Base-by-base conservation (phyloP, 2,329 filamentous ascomycete genomes). In the Monosporascus sp. region DNA sequence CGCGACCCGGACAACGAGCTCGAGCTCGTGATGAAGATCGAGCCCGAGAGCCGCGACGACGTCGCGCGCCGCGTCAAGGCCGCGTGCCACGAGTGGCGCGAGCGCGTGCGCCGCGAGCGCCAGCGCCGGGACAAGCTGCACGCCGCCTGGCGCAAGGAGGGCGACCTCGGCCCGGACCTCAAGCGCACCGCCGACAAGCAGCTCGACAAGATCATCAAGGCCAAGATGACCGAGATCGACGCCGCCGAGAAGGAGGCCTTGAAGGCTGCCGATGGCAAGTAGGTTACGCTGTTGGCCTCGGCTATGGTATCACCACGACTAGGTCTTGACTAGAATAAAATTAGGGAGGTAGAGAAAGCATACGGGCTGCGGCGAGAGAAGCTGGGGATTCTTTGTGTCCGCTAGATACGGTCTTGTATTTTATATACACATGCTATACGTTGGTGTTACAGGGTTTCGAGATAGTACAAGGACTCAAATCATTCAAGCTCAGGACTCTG, bases 1-100 rank as follows among this genome's bases (percentile, higher is more conserved):
- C 72, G 72, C 20, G 75, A 74, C 64, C 72, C 77, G 46, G 81
- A 84, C 66, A 83, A 83, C 68, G 79, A 81, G 67, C 76, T 84
- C 22, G 81, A 84, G 72, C 75, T 84, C 53, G 62, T 79, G 27
- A 72, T 84, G 56, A 75, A 74, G 62, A 69, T 83, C 52, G 80
- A 83, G 73, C 69, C 73, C 31, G 79, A 81, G 70, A 69, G 69
- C 58, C 73, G 69, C 52, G 80, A 81, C 27, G 79, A 78, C 52
- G 64, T 78, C 38, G 64, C 66, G 48, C 66, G 66, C 54, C 66
- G 76, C 36, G 70, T 76, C 48, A 75, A 73, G 64, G 78, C 77
- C 41, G 60, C 72, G 14, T 74, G 74, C 51, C 75, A 81, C 63
- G 71, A 66, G 36, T 84, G 81, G 79, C 69, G 76, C 48, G 76